Evolutionary conservation across 2,329 filamentous ascomycete genomes (phyloP).

Genomic region (Ceratocystis colombiana): DNA sequence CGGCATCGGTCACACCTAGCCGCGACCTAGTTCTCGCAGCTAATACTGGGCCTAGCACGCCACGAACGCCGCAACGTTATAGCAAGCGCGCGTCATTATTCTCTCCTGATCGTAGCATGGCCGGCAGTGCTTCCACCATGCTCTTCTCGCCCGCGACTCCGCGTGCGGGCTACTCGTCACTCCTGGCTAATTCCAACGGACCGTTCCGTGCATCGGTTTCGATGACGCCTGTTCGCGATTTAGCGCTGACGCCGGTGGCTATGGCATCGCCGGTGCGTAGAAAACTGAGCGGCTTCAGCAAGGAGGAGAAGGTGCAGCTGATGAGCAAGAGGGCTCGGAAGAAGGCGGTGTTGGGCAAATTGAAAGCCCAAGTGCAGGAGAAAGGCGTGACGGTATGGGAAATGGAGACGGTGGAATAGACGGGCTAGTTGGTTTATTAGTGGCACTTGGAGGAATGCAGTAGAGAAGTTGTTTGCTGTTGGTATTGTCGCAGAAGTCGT

Average conservation of each 20-base stretch:
- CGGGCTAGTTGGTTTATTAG: not conserved
- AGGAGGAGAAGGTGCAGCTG: constrained; percentile 48
- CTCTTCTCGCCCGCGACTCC: constrained; percentile 30
- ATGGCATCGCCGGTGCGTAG: constrained; percentile 46
- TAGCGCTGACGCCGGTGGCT: constrained; percentile 29
- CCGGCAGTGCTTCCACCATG: constrained; percentile 30
- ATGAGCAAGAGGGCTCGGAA: constrained; percentile 46
- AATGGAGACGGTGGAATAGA: constrained; percentile 41
- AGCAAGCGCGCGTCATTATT: constrained; percentile 31
- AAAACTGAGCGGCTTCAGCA: constrained; percentile 52
- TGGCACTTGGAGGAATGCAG: not conserved
- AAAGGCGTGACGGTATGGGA: constrained; percentile 43
- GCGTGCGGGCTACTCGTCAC: constrained; percentile 34
- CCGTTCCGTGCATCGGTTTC: not conserved
- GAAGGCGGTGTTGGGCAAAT: constrained; percentile 43
- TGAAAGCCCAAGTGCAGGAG: constrained; percentile 42
- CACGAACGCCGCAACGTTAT: constrained; percentile 34
- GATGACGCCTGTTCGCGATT: constrained; percentile 16
- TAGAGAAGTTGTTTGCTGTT: constrained; percentile 6
- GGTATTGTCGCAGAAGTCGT: not conserved
- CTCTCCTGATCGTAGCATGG: constrained; percentile 35
- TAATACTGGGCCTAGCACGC: constrained; percentile 36
- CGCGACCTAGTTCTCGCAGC: constrained; percentile 12
- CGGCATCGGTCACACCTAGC: constrained; percentile 29
- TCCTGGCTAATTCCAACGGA: constrained; percentile 26